These are phyloP conservation scores for Amphirosellinia nigrospora DNA, from an alignment of 495 filamentous ascomycete genomes.

Conservation along the genomic window DNA sequence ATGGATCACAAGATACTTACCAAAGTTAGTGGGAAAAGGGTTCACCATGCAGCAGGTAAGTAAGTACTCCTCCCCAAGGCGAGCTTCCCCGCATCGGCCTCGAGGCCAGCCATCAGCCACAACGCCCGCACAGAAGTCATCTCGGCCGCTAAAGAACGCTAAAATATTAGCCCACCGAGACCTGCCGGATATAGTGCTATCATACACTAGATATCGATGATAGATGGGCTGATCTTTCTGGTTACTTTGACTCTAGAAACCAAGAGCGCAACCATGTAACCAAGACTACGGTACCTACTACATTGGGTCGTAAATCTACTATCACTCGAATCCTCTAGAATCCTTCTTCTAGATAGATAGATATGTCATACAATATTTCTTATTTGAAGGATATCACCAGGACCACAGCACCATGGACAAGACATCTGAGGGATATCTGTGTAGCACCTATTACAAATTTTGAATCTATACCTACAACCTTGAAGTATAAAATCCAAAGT, in stretches of 20 bases:
- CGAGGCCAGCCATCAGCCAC: constrained; percentile 9
- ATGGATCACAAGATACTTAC: neutral
- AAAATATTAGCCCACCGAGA: neutral
- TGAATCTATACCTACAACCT: no score
- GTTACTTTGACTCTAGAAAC: neutral
- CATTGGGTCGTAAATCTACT: neutral
- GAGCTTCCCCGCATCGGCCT: neutral
- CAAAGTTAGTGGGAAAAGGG: no score
- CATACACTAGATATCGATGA: no score
- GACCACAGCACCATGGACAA: no score
- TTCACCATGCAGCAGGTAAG: no score
- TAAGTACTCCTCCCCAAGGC: neutral
- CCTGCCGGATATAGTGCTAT: constrained; percentile 7
- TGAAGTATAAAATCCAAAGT: no score
- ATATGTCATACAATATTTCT: neutral
- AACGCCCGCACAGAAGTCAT: no score
- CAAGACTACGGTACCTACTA: constrained; percentile 6
- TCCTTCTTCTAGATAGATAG: neutral
- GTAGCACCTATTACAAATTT: neutral
- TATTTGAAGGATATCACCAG: neutral
- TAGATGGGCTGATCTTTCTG: neutral
- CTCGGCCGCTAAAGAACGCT: neutral
- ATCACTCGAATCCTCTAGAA: neutral
- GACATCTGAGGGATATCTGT: no score
- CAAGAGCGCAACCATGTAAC: neutral